phyloP scores from a whole-genome alignment of 768 basidiomycete genomes.

The Leccinum longicurvipes region DNA sequence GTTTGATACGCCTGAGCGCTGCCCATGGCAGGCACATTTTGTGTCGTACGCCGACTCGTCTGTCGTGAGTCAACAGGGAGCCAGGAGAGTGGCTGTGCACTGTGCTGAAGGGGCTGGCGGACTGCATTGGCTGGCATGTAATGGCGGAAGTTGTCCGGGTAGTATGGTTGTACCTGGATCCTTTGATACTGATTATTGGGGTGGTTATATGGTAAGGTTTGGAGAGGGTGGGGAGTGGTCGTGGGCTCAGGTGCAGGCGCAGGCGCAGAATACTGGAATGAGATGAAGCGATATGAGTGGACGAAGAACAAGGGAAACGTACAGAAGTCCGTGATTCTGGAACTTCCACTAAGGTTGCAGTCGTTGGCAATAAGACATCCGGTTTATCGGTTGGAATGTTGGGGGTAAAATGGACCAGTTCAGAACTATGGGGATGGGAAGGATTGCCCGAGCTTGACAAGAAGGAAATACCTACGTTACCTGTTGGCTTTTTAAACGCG shows the following conservation, averaged over 20 bases:
- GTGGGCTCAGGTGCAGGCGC: neutral
- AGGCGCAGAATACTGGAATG: conserved; percentile 10
- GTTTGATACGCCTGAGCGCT: conserved; percentile 1
- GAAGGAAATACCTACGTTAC: conserved; percentile 11
- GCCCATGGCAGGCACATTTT: conserved; percentile 4
- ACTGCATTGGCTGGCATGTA: conserved; percentile 1
- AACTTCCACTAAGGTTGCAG: conserved; percentile 36
- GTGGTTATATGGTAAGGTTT: conserved; percentile 6
- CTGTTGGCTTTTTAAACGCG: conserved; percentile 12
- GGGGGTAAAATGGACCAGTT: conserved; percentile 13
- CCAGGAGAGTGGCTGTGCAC: neutral
- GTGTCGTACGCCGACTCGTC: conserved; percentile 11
- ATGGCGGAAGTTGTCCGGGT: neutral
- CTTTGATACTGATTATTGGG: neutral
- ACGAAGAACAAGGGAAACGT: neutral
- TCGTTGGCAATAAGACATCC: conserved; percentile 30
- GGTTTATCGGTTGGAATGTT: conserved; percentile 5
- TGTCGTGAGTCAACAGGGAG: conserved; percentile 5
- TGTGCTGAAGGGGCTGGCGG: neutral
- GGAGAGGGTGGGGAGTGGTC: neutral
- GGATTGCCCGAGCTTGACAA: neutral
- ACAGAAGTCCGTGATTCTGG: conserved; percentile 20
- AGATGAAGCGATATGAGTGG: conserved; percentile 5
- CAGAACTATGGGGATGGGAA: conserved; percentile 12
- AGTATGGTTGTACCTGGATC: conserved; percentile 4